phyloP scores from a whole-genome alignment of 371 early-diverging fungal genomes.

The Catenaria anguillulae region DNA sequence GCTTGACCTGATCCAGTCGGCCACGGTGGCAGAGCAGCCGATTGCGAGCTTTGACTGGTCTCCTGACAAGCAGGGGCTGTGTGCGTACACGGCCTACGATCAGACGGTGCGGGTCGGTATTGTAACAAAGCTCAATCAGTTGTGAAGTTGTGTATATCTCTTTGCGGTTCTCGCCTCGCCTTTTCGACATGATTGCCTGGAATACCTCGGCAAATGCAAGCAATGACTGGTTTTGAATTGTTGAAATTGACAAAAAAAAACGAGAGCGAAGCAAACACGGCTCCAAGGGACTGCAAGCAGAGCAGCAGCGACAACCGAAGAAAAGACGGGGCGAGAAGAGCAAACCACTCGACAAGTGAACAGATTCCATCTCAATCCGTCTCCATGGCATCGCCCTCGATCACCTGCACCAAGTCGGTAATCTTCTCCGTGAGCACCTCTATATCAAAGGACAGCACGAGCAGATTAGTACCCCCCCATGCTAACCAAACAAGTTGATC shows the following conservation, averaged over 20 bases:
- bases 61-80: slow-evolving; percentile 33
- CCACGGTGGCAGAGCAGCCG: slow-evolving; percentile 34
- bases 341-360: too few species aligned
- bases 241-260: neutral
- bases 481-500: neutral
- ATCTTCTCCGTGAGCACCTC: slow-evolving; percentile 12
- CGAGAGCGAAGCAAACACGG: too few species aligned
- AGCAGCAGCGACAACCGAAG: too few species aligned
- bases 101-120: slow-evolving; percentile 32
- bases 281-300: too few species aligned
- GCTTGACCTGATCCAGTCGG: slow-evolving; percentile 20
- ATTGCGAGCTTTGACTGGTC: slow-evolving; percentile 33
- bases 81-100: slow-evolving; percentile 32
- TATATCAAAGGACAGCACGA: neutral
- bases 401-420: slow-evolving; percentile 31
- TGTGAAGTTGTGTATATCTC: too few species aligned
- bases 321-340: too few species aligned
- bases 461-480: neutral
- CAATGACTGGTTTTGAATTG: neutral
- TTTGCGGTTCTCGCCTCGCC: too few species aligned
- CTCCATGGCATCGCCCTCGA: slow-evolving; percentile 45
- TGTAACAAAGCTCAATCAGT: slow-evolving; percentile 23
- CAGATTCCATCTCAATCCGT: slow-evolving; percentile 1
- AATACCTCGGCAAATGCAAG: too few species aligned
- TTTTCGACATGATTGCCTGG: too few species aligned